Evolutionary conservation across 1,139 yeast species (phyloP).

Genomic region (Hansenula sp.): DNA sequence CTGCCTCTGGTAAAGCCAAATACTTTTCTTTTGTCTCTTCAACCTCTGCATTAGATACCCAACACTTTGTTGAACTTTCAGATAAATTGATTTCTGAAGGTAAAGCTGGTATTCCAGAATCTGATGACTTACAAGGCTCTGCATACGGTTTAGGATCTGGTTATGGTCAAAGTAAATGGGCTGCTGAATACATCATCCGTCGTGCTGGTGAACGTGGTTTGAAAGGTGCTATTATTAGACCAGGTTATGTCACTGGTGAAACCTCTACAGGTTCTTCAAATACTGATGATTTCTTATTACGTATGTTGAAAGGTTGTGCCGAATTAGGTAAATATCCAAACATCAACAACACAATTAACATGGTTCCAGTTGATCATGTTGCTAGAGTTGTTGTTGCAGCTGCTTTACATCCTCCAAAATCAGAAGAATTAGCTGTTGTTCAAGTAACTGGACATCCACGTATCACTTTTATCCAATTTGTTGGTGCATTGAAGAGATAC

Average conservation of each 20-base stretch:
- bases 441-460: constrained; percentile 99
- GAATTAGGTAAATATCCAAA: constrained; percentile 86
- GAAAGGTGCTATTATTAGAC: constrained; percentile 85
- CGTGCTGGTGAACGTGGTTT: constrained; percentile 85
- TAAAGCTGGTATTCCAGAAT: constrained; percentile 67
- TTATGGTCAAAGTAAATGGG: constrained; percentile 98
- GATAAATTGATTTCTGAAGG: constrained; percentile 66
- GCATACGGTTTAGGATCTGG: constrained; percentile 82
- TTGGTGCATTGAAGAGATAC: constrained; percentile 57
- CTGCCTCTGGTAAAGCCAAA: constrained; percentile 77
- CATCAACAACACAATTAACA: constrained; percentile 81
- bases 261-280: constrained; percentile 81
- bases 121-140: constrained; percentile 80
- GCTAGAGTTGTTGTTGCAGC: constrained; percentile 87
- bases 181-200: constrained; percentile 85
- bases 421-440: constrained; percentile 58
- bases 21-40: constrained; percentile 90
- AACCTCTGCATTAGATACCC: constrained; percentile 87
- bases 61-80: constrained; percentile 71
- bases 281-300: constrained; percentile 90
- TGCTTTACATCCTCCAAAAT: constrained; percentile 68
- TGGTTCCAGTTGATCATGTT: constrained; percentile 98
- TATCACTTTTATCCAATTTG: constrained; percentile 69
- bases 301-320: constrained; percentile 92
- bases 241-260: constrained; percentile 94